Percentiles rank a stretch among this genome's conserved stretches.
These are phyloP conservation scores for Penicillium sclerotigenum DNA, from an alignment of 2,329 filamentous ascomycete species.

Conservation along the genomic window DNA sequence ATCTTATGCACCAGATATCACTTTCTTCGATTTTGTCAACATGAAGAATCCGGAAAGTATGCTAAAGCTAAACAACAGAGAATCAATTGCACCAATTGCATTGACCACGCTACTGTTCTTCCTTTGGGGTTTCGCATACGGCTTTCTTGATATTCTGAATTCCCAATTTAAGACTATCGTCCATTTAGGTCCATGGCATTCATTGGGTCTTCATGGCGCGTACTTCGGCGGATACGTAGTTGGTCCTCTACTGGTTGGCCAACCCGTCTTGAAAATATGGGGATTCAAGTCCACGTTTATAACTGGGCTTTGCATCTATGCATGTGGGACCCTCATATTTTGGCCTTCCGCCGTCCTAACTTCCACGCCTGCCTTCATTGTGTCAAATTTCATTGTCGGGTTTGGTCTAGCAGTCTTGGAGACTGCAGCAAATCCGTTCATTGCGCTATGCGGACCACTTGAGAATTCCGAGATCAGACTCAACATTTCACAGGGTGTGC, in stretches of 20 bases:
- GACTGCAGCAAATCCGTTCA: slow-evolving; percentile 61
- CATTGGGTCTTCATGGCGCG: slow-evolving; percentile 54
- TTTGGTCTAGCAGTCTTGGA: slow-evolving; percentile 60
- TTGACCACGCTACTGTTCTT: slow-evolving; percentile 79
- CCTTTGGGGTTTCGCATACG: slow-evolving; percentile 88
- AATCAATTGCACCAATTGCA: slow-evolving; percentile 56
- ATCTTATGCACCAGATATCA: slow-evolving; percentile 38
- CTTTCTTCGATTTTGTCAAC: slow-evolving; percentile 63
- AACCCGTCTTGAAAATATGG: slow-evolving; percentile 55
- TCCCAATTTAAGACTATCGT: slow-evolving; percentile 55
- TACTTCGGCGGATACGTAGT: slow-evolving; percentile 60
- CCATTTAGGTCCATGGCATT: slow-evolving; percentile 32
- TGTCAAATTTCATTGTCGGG: slow-evolving; percentile 63
- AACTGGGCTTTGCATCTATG: slow-evolving; percentile 59
- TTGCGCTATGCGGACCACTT: slow-evolving; percentile 58
- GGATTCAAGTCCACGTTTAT: slow-evolving; percentile 63
- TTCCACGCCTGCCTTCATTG: slow-evolving; percentile 58
- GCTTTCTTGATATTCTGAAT: slow-evolving; percentile 79
- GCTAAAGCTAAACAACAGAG: slow-evolving; percentile 55
- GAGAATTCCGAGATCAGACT: slow-evolving; percentile 60
- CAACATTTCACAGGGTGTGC: slow-evolving; percentile 60
- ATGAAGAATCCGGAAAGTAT: slow-evolving; percentile 57
- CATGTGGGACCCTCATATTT: slow-evolving; percentile 60
- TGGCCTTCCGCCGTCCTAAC: slow-evolving; percentile 63
- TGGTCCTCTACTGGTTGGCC: slow-evolving; percentile 55